Evolutionary conservation across 1,284 basidiomycete genomes (phyloP).

Genomic region (Schizophyllum amplum): DNA sequence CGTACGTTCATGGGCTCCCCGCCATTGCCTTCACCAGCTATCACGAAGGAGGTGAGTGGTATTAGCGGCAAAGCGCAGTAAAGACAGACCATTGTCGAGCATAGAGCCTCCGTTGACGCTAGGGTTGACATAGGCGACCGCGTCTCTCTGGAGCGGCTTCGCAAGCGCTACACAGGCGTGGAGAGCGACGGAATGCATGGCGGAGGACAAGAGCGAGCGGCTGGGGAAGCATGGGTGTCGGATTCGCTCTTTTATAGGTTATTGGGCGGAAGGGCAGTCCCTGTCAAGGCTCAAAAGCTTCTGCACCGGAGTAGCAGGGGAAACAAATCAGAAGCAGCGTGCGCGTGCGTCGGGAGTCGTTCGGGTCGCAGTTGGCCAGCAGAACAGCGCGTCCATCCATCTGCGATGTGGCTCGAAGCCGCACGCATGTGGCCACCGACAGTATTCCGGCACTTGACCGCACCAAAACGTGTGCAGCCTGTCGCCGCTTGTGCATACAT

Average conservation of each 20-base stretch:
- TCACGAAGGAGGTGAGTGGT: neutral
- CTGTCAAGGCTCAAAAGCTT: neutral
- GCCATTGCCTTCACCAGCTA: constrained; percentile 9
- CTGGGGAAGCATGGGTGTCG: constrained; percentile 3
- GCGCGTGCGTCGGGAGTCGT: neutral
- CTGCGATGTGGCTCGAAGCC: neutral
- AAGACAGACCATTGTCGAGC: constrained; percentile 10
- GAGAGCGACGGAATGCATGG: constrained; percentile 4
- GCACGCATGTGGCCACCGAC: neutral
- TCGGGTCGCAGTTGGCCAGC: neutral
- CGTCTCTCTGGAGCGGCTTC: constrained; percentile 2
- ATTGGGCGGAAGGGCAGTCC: neutral
- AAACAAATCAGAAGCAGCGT: neutral
- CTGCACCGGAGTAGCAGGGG: neutral
- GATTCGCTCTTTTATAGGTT: neutral
- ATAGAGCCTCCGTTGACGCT: constrained; percentile 9
- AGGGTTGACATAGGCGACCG: constrained; percentile 11
- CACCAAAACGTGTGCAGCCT: neutral
- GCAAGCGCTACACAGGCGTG: neutral
- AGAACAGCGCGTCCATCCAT: neutral
- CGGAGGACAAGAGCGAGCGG: constrained; percentile 1
- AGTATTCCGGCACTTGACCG: neutral
- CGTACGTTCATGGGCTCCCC: constrained; percentile 14
- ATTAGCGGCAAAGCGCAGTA: neutral
- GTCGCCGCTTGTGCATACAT: neutral